Evolutionary conservation across 1,284 basidiomycete species (phyloP).

Genomic region (Erythrobasidium hasegawianum): DNA sequence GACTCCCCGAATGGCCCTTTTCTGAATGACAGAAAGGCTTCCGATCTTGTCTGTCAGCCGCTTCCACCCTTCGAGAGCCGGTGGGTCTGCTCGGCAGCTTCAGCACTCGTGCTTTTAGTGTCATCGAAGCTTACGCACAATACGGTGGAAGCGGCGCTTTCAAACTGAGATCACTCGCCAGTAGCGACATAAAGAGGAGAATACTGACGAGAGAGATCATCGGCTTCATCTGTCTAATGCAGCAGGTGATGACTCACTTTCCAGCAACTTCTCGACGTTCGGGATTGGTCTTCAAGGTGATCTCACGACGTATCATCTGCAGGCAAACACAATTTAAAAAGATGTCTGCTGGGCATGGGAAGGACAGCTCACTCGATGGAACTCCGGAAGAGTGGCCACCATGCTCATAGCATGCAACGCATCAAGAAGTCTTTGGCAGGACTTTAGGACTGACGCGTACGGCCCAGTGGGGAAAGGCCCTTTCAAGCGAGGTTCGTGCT

Average conservation of each 20-base stretch:
- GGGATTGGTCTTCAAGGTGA: slow-evolving; percentile 80
- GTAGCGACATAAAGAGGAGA: slow-evolving; percentile 81
- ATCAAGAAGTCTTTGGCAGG: slow-evolving; percentile 72
- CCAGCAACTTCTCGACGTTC: slow-evolving; percentile 77
- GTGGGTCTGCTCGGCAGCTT: no score
- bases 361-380: slow-evolving; percentile 16
- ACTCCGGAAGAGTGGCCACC: slow-evolving; percentile 67
- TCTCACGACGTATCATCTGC: slow-evolving; percentile 73
- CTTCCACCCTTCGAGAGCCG: slow-evolving; percentile 75
- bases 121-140: no score
- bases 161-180: slow-evolving; percentile 79
- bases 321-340: no score
- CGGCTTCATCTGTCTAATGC: no score
- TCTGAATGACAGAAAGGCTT: slow-evolving; percentile 74
- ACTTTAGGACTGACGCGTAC: slow-evolving; percentile 78
- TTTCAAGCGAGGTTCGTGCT: slow-evolving; percentile 89
- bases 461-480: slow-evolving; percentile 73
- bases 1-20: slow-evolving; percentile 55
- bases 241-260: slow-evolving; percentile 4
- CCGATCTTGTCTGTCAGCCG: slow-evolving; percentile 78
- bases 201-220: slow-evolving; percentile 69
- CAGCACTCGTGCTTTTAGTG: no score
- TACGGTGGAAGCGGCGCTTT: slow-evolving; percentile 92
- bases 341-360: no score
- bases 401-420: slow-evolving; percentile 87